Percentiles rank a stretch among this genome's conserved stretches.
Evolutionary conservation across 768 basidiomycete genomes (phyloP).

Genomic region (Baorangia bicolor): DNA sequence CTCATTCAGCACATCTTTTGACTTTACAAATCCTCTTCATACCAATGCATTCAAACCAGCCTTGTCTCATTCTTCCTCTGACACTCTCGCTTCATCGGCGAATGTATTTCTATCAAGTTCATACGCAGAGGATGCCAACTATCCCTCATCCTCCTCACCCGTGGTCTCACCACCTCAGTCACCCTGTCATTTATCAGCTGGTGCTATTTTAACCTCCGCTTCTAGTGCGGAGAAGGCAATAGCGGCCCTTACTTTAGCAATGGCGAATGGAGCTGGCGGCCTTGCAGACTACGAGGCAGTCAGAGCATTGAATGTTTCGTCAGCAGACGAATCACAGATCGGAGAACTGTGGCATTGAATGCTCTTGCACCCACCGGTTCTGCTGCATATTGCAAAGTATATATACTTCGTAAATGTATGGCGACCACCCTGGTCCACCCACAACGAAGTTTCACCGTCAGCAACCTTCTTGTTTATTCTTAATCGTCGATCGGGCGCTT

Average conservation of each 20-base stretch:
- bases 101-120: slow-evolving; percentile 8
- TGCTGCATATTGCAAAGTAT: slow-evolving; percentile 1
- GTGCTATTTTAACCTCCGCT: slow-evolving; percentile 25
- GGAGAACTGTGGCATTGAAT: slow-evolving; percentile 60
- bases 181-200: slow-evolving; percentile 5
- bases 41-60: slow-evolving; percentile 27
- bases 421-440: background rate
- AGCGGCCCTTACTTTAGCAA: slow-evolving; percentile 55
- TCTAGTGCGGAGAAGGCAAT: slow-evolving; percentile 58
- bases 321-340: slow-evolving; percentile 43
- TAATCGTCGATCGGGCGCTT: slow-evolving; percentile 14
- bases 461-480: slow-evolving; percentile 29
- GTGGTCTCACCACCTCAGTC: slow-evolving; percentile 15
- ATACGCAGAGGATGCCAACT: background rate
- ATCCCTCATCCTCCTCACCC: slow-evolving; percentile 10
- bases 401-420: background rate
- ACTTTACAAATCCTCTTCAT: slow-evolving; percentile 23
- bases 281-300: slow-evolving; percentile 56
- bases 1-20: slow-evolving; percentile 29
- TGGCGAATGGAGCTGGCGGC: slow-evolving; percentile 64
- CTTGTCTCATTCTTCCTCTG: slow-evolving; percentile 19
- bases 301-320: slow-evolving; percentile 36
- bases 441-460: slow-evolving; percentile 2
- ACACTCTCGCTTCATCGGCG: slow-evolving; percentile 10
- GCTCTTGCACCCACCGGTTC: background rate